These are phyloP conservation scores for Flammula alnicola DNA, from an alignment of 1,284 basidiomycete genomes.

Conservation along the genomic window DNA sequence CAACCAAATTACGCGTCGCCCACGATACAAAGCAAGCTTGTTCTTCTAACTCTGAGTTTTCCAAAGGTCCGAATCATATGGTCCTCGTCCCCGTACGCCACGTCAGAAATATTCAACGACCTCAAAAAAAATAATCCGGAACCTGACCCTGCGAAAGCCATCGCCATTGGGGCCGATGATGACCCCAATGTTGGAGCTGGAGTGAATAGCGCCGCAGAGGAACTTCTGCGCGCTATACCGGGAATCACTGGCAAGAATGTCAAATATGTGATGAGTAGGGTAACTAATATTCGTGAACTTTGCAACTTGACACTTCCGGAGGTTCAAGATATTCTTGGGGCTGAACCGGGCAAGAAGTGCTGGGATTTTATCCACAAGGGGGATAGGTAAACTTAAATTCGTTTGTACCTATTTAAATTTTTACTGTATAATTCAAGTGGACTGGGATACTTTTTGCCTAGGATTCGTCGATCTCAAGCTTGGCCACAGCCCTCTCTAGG, in stretches of 20 bases:
- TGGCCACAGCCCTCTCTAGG: no score
- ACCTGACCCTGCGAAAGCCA: conserved; percentile 79
- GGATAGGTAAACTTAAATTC: conserved; percentile 35
- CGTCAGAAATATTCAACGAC: conserved; percentile 91
- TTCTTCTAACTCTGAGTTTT: conserved; percentile 88
- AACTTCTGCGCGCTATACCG: conserved; percentile 73
- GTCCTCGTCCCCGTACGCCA: conserved; percentile 95
- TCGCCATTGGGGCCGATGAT: conserved; percentile 81
- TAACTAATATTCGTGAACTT: conserved; percentile 77
- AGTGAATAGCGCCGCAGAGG: conserved; percentile 76
- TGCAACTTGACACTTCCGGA: conserved; percentile 68
- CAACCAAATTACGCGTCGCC: conserved; percentile 42
- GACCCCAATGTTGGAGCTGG: conserved; percentile 68
- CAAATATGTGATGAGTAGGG: conserved; percentile 83
- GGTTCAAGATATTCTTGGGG: conserved; percentile 81
- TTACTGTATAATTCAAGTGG: no score
- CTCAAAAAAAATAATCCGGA: conserved; percentile 87
- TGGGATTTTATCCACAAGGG: conserved; percentile 85
- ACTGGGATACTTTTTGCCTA: no score
- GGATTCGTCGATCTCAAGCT: background rate
- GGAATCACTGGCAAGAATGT: conserved; percentile 88
- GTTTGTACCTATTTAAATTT: background rate
- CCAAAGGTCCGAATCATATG: conserved; percentile 93
- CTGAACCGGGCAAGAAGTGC: conserved; percentile 80
- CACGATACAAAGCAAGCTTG: conserved; percentile 87